Conservation (phyloP, 2,329 filamentous ascomycete genomes). For the Dactylellina cionopaga region DNA sequence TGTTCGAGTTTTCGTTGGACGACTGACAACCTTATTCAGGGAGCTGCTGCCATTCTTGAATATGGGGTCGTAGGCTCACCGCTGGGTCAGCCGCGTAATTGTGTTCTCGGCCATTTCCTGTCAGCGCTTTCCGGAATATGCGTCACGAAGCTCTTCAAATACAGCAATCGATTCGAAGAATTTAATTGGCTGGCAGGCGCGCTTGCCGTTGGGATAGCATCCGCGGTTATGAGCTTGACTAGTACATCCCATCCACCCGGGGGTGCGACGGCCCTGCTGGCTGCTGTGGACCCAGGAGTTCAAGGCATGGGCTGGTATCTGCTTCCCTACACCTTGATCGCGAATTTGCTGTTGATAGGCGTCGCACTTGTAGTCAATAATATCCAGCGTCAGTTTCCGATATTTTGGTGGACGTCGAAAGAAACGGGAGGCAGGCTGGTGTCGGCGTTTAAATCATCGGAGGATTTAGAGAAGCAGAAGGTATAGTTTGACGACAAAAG, state of each 20-base stretch:
- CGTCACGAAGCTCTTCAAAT: constrained; percentile 73
- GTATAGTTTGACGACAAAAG: too few species aligned
- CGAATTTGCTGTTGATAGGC: constrained; percentile 70
- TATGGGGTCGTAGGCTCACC: constrained; percentile 78
- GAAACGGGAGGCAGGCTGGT: constrained; percentile 10
- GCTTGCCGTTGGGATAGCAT: constrained; percentile 72
- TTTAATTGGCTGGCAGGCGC: constrained; percentile 73
- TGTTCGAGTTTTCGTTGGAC: neutral
- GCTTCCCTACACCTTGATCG: constrained; percentile 71
- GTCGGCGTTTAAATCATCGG: too few species aligned
- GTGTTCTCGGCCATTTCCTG: constrained; percentile 72
- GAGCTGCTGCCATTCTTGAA: constrained; percentile 77
- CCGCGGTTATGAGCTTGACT: constrained; percentile 73
- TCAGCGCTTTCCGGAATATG: constrained; percentile 70
- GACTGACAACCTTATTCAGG: constrained; percentile 62
- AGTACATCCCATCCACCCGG: constrained; percentile 79
- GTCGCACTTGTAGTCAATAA: constrained; percentile 74
- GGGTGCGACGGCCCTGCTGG: constrained; percentile 76
- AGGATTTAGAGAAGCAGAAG: too few species aligned
- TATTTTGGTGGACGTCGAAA: constrained; percentile 74
- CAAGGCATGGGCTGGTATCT: constrained; percentile 73
- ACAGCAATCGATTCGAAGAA: constrained; percentile 64
- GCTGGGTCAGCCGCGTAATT: constrained; percentile 76
- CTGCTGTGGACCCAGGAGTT: constrained; percentile 69
- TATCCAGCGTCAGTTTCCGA: too few species aligned